Evolutionary conservation across 2,329 filamentous ascomycete genomes (phyloP).

Genomic region (Alternaria arbusti): DNA sequence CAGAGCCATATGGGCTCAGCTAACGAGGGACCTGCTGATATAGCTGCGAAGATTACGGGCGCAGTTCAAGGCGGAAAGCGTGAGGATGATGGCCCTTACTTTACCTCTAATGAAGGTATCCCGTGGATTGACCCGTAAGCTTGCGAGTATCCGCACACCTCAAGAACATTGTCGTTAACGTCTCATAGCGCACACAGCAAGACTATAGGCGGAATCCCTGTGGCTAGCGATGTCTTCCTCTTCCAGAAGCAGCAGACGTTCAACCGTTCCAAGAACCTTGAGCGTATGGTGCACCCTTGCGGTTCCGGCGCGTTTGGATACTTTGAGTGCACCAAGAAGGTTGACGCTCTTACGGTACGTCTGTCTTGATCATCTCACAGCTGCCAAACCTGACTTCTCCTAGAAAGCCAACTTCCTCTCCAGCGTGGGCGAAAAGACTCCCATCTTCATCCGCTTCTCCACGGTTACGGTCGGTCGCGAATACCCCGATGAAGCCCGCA

Average conservation of each 20-base stretch:
- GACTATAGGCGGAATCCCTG: slow-evolving; percentile 59
- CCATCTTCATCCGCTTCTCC: slow-evolving; percentile 54
- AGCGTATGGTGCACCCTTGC: slow-evolving; percentile 52
- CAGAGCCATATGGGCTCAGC: slow-evolving; percentile 50
- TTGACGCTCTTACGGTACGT: slow-evolving; percentile 40
- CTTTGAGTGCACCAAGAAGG: slow-evolving; percentile 54
- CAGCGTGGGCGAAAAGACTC: slow-evolving; percentile 51
- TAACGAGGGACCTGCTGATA: slow-evolving; percentile 61
- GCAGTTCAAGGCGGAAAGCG: slow-evolving; percentile 54
- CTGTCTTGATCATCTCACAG: not conserved
- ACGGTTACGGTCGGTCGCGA: slow-evolving; percentile 54
- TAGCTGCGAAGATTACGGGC: slow-evolving; percentile 60
- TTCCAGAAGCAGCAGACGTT: slow-evolving; percentile 64
- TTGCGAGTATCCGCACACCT: not conserved
- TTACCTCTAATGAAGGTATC: slow-evolving; percentile 62
- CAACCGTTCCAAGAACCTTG: slow-evolving; percentile 62
- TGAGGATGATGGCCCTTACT: slow-evolving; percentile 59
- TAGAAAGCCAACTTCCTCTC: slow-evolving; percentile 52
- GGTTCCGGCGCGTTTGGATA: slow-evolving; percentile 56
- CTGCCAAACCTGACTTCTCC: not conserved
- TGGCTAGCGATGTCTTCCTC: slow-evolving; percentile 59
- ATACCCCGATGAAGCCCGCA: slow-evolving; percentile 54
- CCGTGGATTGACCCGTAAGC: slow-evolving; percentile 57
- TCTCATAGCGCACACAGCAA: slow-evolving; percentile 54
- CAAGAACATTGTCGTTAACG: not conserved